Conservation (phyloP, 2,329 filamentous ascomycete genomes). For the Colletotrichum lindemuthianum region DNA sequence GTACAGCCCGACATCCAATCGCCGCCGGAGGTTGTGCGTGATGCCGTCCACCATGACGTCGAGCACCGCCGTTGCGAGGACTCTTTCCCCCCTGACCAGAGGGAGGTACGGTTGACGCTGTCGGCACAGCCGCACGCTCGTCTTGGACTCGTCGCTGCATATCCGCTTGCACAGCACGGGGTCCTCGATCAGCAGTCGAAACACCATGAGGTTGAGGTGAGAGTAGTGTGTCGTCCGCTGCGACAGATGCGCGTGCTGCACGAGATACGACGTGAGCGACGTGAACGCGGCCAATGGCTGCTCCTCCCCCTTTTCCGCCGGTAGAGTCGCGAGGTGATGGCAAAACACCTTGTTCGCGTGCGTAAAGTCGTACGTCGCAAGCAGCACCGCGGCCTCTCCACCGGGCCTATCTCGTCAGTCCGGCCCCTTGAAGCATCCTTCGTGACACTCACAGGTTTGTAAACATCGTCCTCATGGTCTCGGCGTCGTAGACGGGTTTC, state of each 20-base stretch:
- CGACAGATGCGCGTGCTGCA: slow-evolving; percentile 92
- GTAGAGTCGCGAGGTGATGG: slow-evolving; percentile 77
- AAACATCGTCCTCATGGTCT: slow-evolving; percentile 86
- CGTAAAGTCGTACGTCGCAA: slow-evolving; percentile 92
- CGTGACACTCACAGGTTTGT: slow-evolving; percentile 72
- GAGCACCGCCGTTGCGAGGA: slow-evolving; percentile 79
- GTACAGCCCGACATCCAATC: slow-evolving; percentile 87
- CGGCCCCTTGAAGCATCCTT: not conserved
- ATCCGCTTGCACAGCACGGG: slow-evolving; percentile 82
- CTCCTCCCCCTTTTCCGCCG: slow-evolving; percentile 72
- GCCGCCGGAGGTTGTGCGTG: slow-evolving; percentile 89
- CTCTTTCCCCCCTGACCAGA: slow-evolving; percentile 74
- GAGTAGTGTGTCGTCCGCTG: slow-evolving; percentile 82
- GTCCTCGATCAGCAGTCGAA: slow-evolving; percentile 90
- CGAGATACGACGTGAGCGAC: slow-evolving; percentile 89
- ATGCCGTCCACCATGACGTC: slow-evolving; percentile 91
- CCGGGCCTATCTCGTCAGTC: slow-evolving; percentile 69
- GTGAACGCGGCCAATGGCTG: slow-evolving; percentile 84
- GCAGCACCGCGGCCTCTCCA: slow-evolving; percentile 79
- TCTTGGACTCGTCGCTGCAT: slow-evolving; percentile 80
- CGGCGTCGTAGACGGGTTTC: slow-evolving; percentile 72
- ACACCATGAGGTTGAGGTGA: slow-evolving; percentile 83
- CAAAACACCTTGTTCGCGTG: slow-evolving; percentile 97
- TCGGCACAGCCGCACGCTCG: slow-evolving; percentile 83
- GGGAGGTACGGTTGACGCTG: slow-evolving; percentile 90